A percentile compares a stretch with the other conserved stretches of the same genome.
Evolutionary conservation across 192 early-diverging fungal genomes (phyloP).

Genomic region (Bifiguratus adelaidae): DNA sequence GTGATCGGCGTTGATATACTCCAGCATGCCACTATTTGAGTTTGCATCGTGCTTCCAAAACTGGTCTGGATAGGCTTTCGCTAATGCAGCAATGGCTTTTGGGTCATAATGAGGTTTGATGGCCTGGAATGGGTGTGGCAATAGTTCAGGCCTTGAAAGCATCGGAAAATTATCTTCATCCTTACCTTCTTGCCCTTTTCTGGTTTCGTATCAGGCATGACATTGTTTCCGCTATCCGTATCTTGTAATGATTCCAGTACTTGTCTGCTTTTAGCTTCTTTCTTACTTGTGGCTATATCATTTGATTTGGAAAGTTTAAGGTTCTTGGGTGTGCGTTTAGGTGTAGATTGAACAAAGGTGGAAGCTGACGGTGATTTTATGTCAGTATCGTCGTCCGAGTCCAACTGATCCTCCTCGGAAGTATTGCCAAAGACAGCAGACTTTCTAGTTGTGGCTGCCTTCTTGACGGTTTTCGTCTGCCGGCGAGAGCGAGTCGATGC

Average conservation of each 20-base stretch:
- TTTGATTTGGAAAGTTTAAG: too few species aligned
- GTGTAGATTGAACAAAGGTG: too few species aligned
- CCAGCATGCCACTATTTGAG: slow-evolving; percentile 39
- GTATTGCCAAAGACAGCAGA: background rate
- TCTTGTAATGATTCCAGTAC: background rate
- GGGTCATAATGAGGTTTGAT: slow-evolving; percentile 36
- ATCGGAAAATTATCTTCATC: background rate
- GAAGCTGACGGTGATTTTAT: too few species aligned
- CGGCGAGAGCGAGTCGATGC: background rate
- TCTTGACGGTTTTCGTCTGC: background rate
- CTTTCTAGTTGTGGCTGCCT: background rate
- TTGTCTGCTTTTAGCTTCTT: slow-evolving; percentile 2
- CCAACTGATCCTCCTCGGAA: slow-evolving; percentile 1
- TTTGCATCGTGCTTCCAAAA: slow-evolving; percentile 50
- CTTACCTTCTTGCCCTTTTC: background rate
- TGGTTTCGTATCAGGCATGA: background rate
- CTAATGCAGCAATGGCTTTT: slow-evolving; percentile 29
- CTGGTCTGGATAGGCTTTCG: slow-evolving; percentile 43
- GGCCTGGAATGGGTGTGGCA: slow-evolving; percentile 1
- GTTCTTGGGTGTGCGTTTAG: too few species aligned
- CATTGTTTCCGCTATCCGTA: background rate
- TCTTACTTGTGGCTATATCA: slow-evolving; percentile 1
- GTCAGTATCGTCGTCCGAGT: too few species aligned
- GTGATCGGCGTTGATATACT: slow-evolving; percentile 56
- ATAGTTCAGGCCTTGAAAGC: too few species aligned